Base-by-base conservation (phyloP, 495 filamentous ascomycete species). In the Annulohypoxylon maeteangense region DNA sequence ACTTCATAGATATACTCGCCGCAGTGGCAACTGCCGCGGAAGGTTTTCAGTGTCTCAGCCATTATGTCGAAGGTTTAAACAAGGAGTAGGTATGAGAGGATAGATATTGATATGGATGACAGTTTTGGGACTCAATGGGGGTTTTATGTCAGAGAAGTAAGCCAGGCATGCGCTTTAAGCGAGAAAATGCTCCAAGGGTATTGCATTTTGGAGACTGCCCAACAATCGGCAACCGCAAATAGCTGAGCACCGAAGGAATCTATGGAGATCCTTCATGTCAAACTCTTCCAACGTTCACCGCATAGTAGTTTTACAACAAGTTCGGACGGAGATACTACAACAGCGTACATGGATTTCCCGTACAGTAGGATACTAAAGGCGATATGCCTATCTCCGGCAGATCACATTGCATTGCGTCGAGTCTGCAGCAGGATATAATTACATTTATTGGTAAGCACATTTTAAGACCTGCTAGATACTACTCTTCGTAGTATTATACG, bases 21-120 rank as follows among this genome's bases (percentile, higher is more conserved):
- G 76, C 87, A 89, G 76, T 88, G 86, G 80, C 86, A 89, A 75
- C 82, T 87, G 72, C 84, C 87, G 7, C 84, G 79, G 76, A 87
- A 88, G 62, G 80, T 83, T 68, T 84, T 84, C 60, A 79, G 58
- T 65, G 71, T 40, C 29, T 45, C 48, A 20, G 66, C 29, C 59
- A 66, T 66, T 45, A 6, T 61, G 60, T 71, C 62, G 25, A 25
- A n/a, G 36, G 42, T 63, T 34, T 67, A 25, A 59, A 53, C 22
- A 29, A 29, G 27, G 7, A 57, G 12, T 16, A 29, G 16, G 22
- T 53, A 34, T 38, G 18, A 56, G 47, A 18, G 14, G 14, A 16
- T 59, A 18, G 32, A 38, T 50, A 27, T 38, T 29, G 3, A 22
- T 59, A 20, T 50, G 32, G 32, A 36, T 22, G 50, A 34, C 25